Conservation (phyloP, 202 grass and related monocot genomes). For the Elaeis oleifera region DNA sequence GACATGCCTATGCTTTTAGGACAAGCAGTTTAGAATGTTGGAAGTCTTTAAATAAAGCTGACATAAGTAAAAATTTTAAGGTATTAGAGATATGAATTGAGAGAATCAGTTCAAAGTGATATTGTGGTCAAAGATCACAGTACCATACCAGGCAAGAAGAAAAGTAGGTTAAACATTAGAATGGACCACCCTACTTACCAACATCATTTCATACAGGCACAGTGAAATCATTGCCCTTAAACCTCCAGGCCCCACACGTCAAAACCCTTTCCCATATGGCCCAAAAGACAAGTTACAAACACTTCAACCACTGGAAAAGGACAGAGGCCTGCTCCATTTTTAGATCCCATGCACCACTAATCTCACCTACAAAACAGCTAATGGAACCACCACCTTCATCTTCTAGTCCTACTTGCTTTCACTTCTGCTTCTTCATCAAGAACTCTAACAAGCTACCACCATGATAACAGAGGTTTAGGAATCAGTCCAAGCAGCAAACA, state of each 20-base stretch:
- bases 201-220: not conserved
- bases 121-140: no score
- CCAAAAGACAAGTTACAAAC: not conserved
- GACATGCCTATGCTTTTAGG: no score
- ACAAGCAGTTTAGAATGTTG: no score
- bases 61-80: no score
- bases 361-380: conserved; percentile 7
- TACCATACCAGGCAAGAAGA: no score
- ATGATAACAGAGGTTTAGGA: conserved; percentile 19
- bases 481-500: conserved; percentile 85
- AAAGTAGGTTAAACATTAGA: no score
- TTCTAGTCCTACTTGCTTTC: not conserved
- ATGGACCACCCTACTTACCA: not conserved
- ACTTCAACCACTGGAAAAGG: conserved; percentile 26
- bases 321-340: conserved; percentile 25
- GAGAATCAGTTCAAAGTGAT: no score
- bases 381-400: no score
- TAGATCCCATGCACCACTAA: not conserved
- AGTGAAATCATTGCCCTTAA: conserved; percentile 8
- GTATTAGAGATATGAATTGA: no score
- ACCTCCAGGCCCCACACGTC: conserved; percentile 42
- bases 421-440: no score
- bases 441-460: no score
- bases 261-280: conserved; percentile 46
- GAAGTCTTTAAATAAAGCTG: no score